These are phyloP conservation scores for Apostasia ramifera DNA, from an alignment of 106 monocot genomes.

Conservation along the genomic window DNA sequence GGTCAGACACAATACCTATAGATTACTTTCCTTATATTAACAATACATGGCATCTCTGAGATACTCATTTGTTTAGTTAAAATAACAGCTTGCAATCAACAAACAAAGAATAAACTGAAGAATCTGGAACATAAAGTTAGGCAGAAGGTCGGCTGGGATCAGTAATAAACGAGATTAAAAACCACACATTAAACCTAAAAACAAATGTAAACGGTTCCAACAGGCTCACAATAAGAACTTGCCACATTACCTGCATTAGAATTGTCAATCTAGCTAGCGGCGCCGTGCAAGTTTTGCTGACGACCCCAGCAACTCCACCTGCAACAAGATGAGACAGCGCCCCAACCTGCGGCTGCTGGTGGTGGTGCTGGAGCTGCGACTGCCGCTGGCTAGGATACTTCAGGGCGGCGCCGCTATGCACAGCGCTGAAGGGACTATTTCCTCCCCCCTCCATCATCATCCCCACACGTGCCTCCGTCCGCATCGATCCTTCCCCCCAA, in stretches of 20 bases:
- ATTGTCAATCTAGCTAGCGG: constrained; percentile 97
- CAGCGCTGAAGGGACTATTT: constrained; percentile 31
- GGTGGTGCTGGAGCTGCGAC: constrained; percentile 24
- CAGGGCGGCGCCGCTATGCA: constrained; percentile 22
- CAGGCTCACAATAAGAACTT: neutral
- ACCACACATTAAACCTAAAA: neutral
- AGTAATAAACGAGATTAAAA: neutral
- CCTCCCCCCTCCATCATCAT: constrained; percentile 15
- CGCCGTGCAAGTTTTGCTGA: constrained; percentile 99
- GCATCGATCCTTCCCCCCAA: constrained; percentile 16
- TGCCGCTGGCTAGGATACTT: constrained; percentile 22
- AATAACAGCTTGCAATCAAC: no score
- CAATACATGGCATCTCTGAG: no score
- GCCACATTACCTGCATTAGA: constrained; percentile 64
- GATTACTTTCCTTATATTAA: no score
- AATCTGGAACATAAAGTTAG: neutral
- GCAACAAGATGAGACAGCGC: constrained; percentile 56
- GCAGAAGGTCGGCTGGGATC: neutral
- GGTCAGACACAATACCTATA: no score
- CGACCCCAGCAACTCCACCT: constrained; percentile 85
- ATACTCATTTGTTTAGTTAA: no score
- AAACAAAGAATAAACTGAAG: neutral
- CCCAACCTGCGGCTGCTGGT: constrained; percentile 60
- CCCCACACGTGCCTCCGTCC: constrained; percentile 41
- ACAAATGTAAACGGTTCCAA: neutral